Evolutionary conservation across 2,329 filamentous ascomycete species (phyloP).

Genomic region (Metarhizium humberi): DNA sequence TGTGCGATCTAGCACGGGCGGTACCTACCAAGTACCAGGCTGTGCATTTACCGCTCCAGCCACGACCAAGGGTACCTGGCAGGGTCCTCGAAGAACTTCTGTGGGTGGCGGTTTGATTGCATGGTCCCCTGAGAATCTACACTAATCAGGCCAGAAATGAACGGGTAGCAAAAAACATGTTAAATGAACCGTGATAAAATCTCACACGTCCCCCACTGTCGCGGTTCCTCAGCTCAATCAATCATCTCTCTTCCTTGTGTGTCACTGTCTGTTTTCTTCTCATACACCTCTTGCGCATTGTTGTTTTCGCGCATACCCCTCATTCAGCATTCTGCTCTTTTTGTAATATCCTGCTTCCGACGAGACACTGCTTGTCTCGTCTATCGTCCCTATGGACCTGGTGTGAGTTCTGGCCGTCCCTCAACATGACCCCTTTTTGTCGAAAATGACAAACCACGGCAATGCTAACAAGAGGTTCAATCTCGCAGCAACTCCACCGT

Average conservation of each 20-base stretch:
- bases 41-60: background rate
- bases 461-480: conserved; percentile 1
- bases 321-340: background rate
- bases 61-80: background rate
- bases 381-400: conserved; percentile 23
- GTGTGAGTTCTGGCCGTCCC: conserved; percentile 16
- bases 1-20: background rate
- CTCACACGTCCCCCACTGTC: conserved; percentile 7
- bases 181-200: conserved; percentile 5
- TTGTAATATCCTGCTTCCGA: background rate
- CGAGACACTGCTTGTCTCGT: background rate
- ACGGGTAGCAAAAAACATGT: conserved; percentile 1
- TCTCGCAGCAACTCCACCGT: conserved; percentile 41
- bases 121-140: conserved; percentile 1
- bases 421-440: conserved; percentile 7
- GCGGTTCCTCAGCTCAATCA: background rate
- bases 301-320: background rate
- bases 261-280: background rate
- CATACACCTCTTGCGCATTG: background rate
- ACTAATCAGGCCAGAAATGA: background rate
- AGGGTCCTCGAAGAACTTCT: background rate
- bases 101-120: background rate
- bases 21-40: background rate
- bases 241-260: background rate
- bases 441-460: conserved; percentile 8